Evolutionary conservation across 306 rosid species (phyloP), one percentile per base, ranked within the genome.

Genomic region (Trichosanthes cucumerina): DNA sequence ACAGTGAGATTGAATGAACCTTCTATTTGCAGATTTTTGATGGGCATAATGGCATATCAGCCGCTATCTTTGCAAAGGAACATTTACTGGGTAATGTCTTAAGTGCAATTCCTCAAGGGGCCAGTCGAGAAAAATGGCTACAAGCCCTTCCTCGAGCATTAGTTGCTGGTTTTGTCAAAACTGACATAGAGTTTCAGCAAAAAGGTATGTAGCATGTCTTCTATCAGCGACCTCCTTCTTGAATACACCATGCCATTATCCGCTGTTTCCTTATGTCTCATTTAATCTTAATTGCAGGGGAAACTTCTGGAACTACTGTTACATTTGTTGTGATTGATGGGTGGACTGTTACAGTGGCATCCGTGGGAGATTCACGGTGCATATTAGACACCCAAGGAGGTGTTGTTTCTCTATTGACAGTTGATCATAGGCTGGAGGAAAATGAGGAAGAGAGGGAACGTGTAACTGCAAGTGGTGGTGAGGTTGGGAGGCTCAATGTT

Each of bases 391-490:
- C 96, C 56, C 97, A 92, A 74, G 97, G 95, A 80, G 97, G 98
- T 34, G 88, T 91, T 9, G 97, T 95, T 82, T 92, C 97, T 83
- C 93, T 92, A 78, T 81, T 95, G 90, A 95, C 97, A 13, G 98
- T 95, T 68, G 98, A 95, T 83, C 97, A 95, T 82, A 88, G 98
- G 82, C 88, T 92, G 80, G 98, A 95, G 86, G 98, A 95, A 82
- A 95, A 95, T 83, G 96, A 23, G 76, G 97, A 95, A 82, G 98
- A 95, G 90, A 90, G 98, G 83, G 93, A 91, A 75, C 99, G 97
- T 9, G 98, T 96, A 49, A 96, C 98, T 80, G 99, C 99, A 21
- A 96, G 99, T 76, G 99, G 99, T n/a, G 99, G 99, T 43, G 99
- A 96, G 89, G 99, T 96, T 63, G 99, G 99, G 85, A 90, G 99